These are phyloP conservation scores for Verticillium tricorpus DNA, from an alignment of 2,329 filamentous ascomycete species.

Conservation along the genomic window DNA sequence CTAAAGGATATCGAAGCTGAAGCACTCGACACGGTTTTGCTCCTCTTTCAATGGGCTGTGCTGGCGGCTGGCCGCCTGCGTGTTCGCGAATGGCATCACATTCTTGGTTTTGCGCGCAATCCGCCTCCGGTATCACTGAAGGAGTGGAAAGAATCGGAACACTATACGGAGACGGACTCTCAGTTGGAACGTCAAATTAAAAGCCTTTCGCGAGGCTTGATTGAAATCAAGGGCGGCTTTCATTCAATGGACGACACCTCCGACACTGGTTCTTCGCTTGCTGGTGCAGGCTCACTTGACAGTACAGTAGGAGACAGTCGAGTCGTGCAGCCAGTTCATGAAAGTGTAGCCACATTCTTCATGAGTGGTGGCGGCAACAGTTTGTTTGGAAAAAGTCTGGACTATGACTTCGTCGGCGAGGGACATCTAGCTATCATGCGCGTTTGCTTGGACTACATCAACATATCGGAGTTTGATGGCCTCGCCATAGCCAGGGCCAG, in stretches of 20 bases:
- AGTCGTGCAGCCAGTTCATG: background rate
- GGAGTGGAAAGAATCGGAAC: conserved; percentile 5
- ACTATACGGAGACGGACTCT: conserved; percentile 5
- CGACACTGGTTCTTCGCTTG: background rate
- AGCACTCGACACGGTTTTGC: background rate
- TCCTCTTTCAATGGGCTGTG: conserved; percentile 11
- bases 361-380: background rate
- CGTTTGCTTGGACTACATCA: background rate
- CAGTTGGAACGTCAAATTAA: conserved; percentile 9
- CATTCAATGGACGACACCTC: background rate
- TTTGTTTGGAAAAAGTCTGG: background rate
- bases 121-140: conserved; percentile 2
- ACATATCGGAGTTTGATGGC: background rate
- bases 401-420: background rate
- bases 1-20: background rate
- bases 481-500: too few relatives aligned
- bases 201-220: conserved; percentile 7
- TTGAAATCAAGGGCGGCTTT: conserved; percentile 3
- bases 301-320: background rate
- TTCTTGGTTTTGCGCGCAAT: conserved; percentile 8
- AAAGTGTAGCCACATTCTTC: background rate
- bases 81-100: conserved; percentile 13
- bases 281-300: background rate
- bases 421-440: too few relatives aligned
- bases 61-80: conserved; percentile 6